These are phyloP conservation scores for Phytophthora melonis DNA, from an alignment of 352 stramenopile species.

Conservation along the genomic window DNA sequence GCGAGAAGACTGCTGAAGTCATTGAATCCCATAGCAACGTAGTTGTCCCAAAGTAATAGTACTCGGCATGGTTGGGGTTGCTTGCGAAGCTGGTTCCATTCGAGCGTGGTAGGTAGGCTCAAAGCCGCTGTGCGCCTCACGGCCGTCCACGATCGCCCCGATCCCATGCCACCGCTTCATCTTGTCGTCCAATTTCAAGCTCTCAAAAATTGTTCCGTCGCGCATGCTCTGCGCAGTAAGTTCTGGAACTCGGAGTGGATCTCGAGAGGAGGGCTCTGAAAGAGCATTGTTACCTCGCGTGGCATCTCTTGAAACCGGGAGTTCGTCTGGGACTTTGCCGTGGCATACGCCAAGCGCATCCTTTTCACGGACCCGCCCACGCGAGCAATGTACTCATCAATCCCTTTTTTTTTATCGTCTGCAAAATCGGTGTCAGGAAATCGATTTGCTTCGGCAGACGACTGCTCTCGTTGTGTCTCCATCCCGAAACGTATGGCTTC, in stretches of 20 bases:
- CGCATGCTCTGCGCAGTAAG: slow-evolving; percentile 15
- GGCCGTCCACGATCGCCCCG: slow-evolving; percentile 22
- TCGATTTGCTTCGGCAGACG: not conserved
- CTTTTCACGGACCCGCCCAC: slow-evolving; percentile 23
- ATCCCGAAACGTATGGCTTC: too few relatives aligned
- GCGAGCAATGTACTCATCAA: slow-evolving; percentile 34
- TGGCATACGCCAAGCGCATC: slow-evolving; percentile 1
- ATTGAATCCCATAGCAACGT: slow-evolving; percentile 37
- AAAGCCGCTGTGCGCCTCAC: slow-evolving; percentile 1
- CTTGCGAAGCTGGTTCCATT: slow-evolving; percentile 26
- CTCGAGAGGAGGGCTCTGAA: slow-evolving; percentile 8
- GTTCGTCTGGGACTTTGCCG: not conserved
- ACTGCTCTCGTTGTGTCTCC: too few relatives aligned
- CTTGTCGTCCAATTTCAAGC: not conserved
- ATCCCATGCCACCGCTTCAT: slow-evolving; percentile 42
- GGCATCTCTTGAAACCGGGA: slow-evolving; percentile 4
- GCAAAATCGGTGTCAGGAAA: not conserved
- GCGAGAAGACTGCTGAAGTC: slow-evolving; percentile 34
- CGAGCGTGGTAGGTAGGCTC: slow-evolving; percentile 16
- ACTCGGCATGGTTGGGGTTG: slow-evolving; percentile 18
- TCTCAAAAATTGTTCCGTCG: slow-evolving; percentile 12
- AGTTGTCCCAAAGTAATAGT: slow-evolving; percentile 33
- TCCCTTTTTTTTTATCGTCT: slow-evolving; percentile 6
- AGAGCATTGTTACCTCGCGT: slow-evolving; percentile 25
- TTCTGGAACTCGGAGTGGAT: slow-evolving; percentile 36